These are phyloP conservation scores for Hyphopichia homilentoma DNA, from an alignment of 805 yeast genomes.

Conservation along the genomic window DNA sequence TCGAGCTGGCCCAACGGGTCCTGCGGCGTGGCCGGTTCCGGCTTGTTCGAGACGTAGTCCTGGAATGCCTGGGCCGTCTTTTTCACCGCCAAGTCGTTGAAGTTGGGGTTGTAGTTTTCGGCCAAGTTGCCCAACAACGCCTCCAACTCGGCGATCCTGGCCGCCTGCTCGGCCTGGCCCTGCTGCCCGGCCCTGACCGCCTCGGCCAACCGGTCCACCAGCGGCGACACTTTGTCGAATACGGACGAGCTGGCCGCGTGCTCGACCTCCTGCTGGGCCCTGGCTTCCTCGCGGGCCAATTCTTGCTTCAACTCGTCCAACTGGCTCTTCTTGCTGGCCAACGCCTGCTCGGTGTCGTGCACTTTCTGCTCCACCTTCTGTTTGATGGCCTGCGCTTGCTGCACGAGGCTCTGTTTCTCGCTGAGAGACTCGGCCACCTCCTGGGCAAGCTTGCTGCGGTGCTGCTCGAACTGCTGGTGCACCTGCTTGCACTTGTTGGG, in stretches of 20 bases:
- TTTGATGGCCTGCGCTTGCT: conserved; percentile 15
- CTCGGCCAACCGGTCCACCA: conserved; percentile 5
- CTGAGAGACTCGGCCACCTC: background rate
- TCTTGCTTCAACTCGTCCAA: conserved; percentile 4
- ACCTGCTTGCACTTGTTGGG: conserved; percentile 54
- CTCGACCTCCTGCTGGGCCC: conserved; percentile 1
- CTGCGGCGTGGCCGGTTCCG: conserved; percentile 10
- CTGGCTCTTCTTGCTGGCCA: conserved; percentile 3
- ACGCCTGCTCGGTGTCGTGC: conserved; percentile 4
- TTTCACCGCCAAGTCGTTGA: conserved; percentile 84
- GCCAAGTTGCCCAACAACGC: too few species aligned
- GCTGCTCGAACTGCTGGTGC: conserved; percentile 28
- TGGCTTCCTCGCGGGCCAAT: conserved; percentile 2
- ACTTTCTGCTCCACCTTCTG: conserved; percentile 9
- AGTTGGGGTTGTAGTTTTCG: too few species aligned
- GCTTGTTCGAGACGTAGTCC: conserved; percentile 42
- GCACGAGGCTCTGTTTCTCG: background rate
- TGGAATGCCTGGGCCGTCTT: conserved; percentile 56
- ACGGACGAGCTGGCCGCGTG: too few species aligned
- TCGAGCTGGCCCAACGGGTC: too few species aligned
- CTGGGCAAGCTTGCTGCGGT: conserved; percentile 10
- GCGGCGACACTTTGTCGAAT: too few species aligned
- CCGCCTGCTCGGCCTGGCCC: background rate
- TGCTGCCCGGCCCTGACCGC: conserved; percentile 4
- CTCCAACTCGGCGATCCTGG: too few species aligned